A percentile compares a stretch with the other conserved stretches of the same genome.
Conservation (phyloP, 2,329 filamentous ascomycete genomes). For the Curvularia hawaiiensis region DNA sequence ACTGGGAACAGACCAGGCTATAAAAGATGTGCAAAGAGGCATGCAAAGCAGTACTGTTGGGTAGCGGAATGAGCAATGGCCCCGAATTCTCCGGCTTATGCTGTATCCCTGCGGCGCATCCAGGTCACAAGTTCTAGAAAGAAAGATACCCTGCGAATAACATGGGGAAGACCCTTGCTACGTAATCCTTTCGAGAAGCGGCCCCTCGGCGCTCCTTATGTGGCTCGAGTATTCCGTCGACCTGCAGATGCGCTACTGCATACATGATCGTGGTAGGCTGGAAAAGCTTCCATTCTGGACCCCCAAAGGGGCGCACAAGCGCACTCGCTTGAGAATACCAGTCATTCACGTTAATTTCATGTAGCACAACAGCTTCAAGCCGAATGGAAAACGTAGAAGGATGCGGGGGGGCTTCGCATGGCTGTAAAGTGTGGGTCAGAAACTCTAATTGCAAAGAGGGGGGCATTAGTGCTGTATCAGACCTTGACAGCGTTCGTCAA, state of each 20-base stretch:
- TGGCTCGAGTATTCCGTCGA: conserved; percentile 9
- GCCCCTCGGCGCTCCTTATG: conserved; percentile 6
- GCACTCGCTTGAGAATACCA: background rate
- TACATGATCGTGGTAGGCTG: background rate
- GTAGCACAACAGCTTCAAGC: background rate
- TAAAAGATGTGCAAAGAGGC: conserved; percentile 17
- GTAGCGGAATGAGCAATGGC: conserved; percentile 12
- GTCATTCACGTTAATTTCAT: background rate
- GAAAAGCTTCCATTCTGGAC: background rate
- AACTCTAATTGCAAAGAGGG: background rate
- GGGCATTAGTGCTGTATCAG: background rate
- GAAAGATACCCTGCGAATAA: conserved; percentile 6
- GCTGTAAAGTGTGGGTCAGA: background rate
- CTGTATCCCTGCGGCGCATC: conserved; percentile 13
- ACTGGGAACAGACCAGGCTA: conserved; percentile 17
- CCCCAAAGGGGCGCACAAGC: background rate
- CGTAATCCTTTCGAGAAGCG: conserved; percentile 11
- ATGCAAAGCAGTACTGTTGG: conserved; percentile 1
- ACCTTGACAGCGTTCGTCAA: background rate
- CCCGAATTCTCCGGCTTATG: conserved; percentile 24
- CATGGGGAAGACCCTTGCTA: conserved; percentile 8
- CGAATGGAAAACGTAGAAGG: conserved; percentile 5
- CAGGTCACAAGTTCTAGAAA: conserved; percentile 20
- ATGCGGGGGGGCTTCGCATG: conserved; percentile 15
- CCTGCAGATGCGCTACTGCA: conserved; percentile 4